phyloP scores from a whole-genome alignment of 345 rosid genomes.

The Ailanthus altissimus region DNA sequence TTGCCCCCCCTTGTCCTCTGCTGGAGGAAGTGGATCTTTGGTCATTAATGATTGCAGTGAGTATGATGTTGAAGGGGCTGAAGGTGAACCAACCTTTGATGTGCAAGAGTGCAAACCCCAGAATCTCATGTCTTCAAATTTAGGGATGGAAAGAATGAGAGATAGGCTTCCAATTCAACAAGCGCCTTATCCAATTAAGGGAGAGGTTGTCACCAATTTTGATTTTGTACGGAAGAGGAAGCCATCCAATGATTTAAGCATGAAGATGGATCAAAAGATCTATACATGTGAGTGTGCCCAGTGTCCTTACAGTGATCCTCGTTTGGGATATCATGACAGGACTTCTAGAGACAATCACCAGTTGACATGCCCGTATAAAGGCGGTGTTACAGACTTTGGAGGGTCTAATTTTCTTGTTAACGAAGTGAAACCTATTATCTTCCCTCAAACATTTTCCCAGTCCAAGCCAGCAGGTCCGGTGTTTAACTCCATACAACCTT shows the following conservation, averaged over 20 bases:
- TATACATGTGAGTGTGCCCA: constrained; percentile 64
- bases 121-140: constrained; percentile 36
- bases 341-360: constrained; percentile 77
- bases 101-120: constrained; percentile 61
- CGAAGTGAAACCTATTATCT: constrained; percentile 80
- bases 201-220: constrained; percentile 50
- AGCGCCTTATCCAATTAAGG: constrained; percentile 49
- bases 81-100: constrained; percentile 56
- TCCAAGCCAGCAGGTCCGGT: constrained; percentile 44
- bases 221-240: constrained; percentile 68
- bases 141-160: constrained; percentile 42
- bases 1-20: constrained; percentile 53
- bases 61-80: constrained; percentile 80
- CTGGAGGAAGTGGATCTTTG: constrained; percentile 50
- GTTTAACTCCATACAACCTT: constrained; percentile 38
- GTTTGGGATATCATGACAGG: constrained; percentile 71
- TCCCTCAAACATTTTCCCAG: constrained; percentile 51
- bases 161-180: constrained; percentile 41
- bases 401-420: constrained; percentile 62
- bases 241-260: constrained; percentile 43
- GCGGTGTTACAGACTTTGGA: constrained; percentile 48
- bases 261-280: constrained; percentile 49
- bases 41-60: constrained; percentile 57
- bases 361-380: constrained; percentile 55
- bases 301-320: constrained; percentile 67